Evolutionary conservation across 306 rosid genomes (phyloP).

Genomic region (Cucumis melo): DNA sequence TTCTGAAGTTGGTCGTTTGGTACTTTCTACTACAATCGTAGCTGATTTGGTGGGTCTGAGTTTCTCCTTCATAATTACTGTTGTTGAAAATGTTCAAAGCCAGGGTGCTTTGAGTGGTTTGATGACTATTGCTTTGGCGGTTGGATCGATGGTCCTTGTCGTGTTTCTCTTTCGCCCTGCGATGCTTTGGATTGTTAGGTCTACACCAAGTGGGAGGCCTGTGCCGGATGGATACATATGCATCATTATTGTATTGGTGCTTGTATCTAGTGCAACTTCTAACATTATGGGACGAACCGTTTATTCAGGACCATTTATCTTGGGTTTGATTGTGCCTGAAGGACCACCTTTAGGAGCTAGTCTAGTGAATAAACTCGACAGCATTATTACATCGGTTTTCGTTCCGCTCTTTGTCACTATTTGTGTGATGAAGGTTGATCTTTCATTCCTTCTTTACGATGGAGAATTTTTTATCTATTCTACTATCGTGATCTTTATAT

Average conservation of each 20-base stretch:
- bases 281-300: not conserved
- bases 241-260: conserved; percentile 10
- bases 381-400: conserved; percentile 23
- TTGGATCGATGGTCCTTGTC: not conserved
- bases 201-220: conserved; percentile 48
- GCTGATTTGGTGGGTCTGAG: conserved; percentile 23
- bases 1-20: conserved; percentile 50
- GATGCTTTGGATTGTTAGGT: conserved; percentile 45
- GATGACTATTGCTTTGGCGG: not conserved
- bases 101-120: not conserved
- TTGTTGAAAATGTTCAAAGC: not conserved
- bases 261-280: conserved; percentile 16
- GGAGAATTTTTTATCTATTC: not conserved
- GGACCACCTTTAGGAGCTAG: conserved; percentile 68
- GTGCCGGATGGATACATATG: conserved; percentile 35
- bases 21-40: conserved; percentile 33
- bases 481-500: not conserved
- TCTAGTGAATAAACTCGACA: conserved; percentile 38
- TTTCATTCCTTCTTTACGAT: not conserved
- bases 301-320: conserved; percentile 30
- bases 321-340: conserved; percentile 56
- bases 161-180: conserved; percentile 24
- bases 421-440: conserved; percentile 30
- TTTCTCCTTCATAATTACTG: not conserved
- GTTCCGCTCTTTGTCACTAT: conserved; percentile 47